Conservation (phyloP, 345 rosid species). For the Gossypium mustelinum region DNA sequence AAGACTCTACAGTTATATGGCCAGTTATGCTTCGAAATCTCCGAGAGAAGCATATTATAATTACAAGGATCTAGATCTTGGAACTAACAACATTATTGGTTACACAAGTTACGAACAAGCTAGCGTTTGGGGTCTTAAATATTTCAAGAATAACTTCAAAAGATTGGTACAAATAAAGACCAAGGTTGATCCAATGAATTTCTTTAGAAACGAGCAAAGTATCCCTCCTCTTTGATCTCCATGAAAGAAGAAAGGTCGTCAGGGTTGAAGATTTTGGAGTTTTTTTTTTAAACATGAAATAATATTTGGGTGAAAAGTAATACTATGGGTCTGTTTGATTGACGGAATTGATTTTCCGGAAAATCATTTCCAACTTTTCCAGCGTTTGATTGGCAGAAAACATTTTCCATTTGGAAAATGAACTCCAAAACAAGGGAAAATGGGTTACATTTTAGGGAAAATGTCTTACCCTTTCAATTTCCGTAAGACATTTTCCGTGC, state of each 20-base stretch:
- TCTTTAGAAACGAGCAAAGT: conserved; percentile 59
- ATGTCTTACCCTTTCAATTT: too few species aligned
- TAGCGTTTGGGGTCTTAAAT: conserved; percentile 22
- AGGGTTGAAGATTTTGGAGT: neutral
- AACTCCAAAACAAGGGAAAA: too few species aligned
- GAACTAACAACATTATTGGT: conserved; percentile 25
- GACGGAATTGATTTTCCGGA: too few species aligned
- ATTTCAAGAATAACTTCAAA: conserved; percentile 38
- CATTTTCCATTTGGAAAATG: too few species aligned
- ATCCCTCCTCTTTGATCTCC: conserved; percentile 31
- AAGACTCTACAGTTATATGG: conserved; percentile 10
- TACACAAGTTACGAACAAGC: conserved; percentile 32
- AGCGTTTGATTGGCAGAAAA: too few species aligned
- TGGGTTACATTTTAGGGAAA: too few species aligned
- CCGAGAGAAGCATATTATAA: conserved; percentile 56
- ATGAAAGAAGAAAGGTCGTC: neutral
- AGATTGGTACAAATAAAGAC: conserved; percentile 46
- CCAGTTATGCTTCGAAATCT: neutral
- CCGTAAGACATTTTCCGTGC: too few species aligned
- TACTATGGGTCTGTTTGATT: too few species aligned
- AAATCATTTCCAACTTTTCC: too few species aligned
- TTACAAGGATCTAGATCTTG: conserved; percentile 58
- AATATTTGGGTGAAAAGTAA: too few species aligned
- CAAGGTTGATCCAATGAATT: neutral
- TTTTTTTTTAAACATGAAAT: neutral